phyloP scores from a whole-genome alignment of 1,284 basidiomycete species.

The Puccinia polysora region DNA sequence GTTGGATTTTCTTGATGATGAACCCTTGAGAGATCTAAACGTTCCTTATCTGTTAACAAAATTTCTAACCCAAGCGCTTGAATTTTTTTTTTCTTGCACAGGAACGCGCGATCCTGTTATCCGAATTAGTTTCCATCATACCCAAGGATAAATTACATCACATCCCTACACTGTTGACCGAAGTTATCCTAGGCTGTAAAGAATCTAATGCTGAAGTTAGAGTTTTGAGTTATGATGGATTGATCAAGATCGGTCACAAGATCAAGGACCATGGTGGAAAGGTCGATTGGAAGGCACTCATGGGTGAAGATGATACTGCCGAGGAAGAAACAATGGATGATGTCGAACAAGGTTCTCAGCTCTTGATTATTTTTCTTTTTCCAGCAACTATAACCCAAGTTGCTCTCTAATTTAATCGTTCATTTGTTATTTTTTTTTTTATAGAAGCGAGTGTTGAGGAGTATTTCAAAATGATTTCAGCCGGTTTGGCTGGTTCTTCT shows the following conservation, averaged over 20 bases:
- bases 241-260: conserved; percentile 86
- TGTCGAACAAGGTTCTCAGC: conserved; percentile 43
- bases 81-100: conserved; percentile 50
- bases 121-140: conserved; percentile 67
- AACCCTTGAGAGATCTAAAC: too few relatives aligned
- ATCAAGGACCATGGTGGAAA: conserved; percentile 74
- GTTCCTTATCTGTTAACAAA: too few relatives aligned
- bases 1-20: neutral
- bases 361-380: conserved; percentile 39
- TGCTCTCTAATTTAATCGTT: neutral
- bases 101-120: conserved; percentile 77
- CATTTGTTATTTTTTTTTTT: conserved; percentile 29
- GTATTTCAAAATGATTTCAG: conserved; percentile 94
- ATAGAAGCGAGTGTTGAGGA: conserved; percentile 76
- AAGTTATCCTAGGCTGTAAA: conserved; percentile 95
- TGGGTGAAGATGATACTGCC: conserved; percentile 38
- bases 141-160: conserved; percentile 72
- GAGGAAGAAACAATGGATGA: neutral
- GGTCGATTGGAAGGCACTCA: conserved; percentile 62
- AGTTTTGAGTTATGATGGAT: conserved; percentile 79
- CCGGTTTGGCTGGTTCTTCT: conserved; percentile 83
- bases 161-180: conserved; percentile 82
- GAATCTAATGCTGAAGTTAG: conserved; percentile 92
- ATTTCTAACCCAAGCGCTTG: neutral
- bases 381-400: too few relatives aligned